Evolutionary conservation across 306 rosid genomes (phyloP).

Genomic region (Pyrus pyrifolia): DNA sequence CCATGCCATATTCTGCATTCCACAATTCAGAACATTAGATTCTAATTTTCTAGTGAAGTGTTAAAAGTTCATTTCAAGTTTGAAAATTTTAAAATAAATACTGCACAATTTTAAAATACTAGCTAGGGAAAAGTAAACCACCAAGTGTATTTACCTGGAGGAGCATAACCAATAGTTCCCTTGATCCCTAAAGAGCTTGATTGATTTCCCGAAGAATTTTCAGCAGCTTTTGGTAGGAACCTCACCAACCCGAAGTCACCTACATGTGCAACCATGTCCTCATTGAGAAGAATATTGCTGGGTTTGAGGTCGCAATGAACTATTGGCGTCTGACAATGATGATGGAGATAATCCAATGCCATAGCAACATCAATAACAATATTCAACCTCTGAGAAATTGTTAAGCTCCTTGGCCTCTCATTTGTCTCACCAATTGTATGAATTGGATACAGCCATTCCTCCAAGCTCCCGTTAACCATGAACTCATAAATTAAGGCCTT

Average conservation of each 20-base stretch:
- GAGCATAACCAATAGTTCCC: constrained; percentile 33
- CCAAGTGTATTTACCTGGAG: constrained; percentile 16
- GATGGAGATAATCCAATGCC: constrained; percentile 33
- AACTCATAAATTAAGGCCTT: constrained; percentile 34
- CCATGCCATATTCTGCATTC: constrained; percentile 18
- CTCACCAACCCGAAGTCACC: constrained; percentile 32
- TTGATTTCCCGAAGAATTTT: not conserved
- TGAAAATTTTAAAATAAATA: not conserved
- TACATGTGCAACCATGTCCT: constrained; percentile 27
- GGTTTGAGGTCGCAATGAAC: constrained; percentile 33
- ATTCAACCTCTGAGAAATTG: constrained; percentile 15
- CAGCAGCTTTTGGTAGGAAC: not conserved
- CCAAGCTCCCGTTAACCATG: constrained; percentile 34
- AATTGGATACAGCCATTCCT: constrained; percentile 22
- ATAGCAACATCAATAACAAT: constrained; percentile 27
- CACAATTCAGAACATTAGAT: not conserved
- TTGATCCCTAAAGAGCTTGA: not conserved
- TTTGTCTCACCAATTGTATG: not conserved
- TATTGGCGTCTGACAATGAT: constrained; percentile 13
- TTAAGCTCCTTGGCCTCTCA: constrained; percentile 5
- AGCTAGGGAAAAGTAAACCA: too few species aligned
- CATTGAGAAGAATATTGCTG: constrained; percentile 20
- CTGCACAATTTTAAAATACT: too few species aligned
- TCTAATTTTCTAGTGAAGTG: not conserved
- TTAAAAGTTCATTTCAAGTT: not conserved